Percentiles rank a stretch among this genome's conserved stretches.
These are phyloP conservation scores for Diutina pseudorugosa DNA, from an alignment of 1,139 yeast genomes.

Conservation along the genomic window DNA sequence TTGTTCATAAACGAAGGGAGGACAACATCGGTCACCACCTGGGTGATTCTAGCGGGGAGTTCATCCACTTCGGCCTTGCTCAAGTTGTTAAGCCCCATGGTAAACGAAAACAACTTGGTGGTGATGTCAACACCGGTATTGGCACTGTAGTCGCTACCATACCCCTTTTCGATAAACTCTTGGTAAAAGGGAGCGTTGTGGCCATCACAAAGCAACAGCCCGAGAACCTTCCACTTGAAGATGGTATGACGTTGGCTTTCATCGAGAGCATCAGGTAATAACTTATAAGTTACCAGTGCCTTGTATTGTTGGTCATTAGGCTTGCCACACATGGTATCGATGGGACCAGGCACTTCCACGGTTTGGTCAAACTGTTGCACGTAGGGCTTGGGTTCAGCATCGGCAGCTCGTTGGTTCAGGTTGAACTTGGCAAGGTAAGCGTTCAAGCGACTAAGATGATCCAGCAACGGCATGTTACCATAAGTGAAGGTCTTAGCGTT, in stretches of 20 bases:
- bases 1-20: constrained; percentile 24
- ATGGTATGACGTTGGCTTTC: constrained; percentile 40
- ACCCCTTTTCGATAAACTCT: constrained; percentile 68
- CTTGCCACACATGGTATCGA: constrained; percentile 58
- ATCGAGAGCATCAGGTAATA: constrained; percentile 56
- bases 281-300: constrained; percentile 77
- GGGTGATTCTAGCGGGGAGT: constrained; percentile 32
- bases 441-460: constrained; percentile 38
- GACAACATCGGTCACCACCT: constrained; percentile 23
- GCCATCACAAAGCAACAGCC: constrained; percentile 73
- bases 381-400: constrained; percentile 18
- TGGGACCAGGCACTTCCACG: constrained; percentile 49
- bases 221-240: constrained; percentile 62
- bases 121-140: constrained; percentile 83
- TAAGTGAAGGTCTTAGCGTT: constrained; percentile 82
- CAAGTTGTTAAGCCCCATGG: constrained; percentile 79
- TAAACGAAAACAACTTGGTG: constrained; percentile 66
- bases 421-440: constrained; percentile 35
- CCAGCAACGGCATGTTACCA: constrained; percentile 59
- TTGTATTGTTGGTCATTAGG: constrained; percentile 63
- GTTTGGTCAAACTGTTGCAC: constrained; percentile 12
- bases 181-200: constrained; percentile 87
- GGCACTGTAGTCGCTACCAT: constrained; percentile 78
- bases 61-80: constrained; percentile 33
- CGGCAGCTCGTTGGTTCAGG: constrained; percentile 33